These are phyloP conservation scores for Xerocomellus intermedius DNA, from an alignment of 768 basidiomycete genomes.

Conservation along the genomic window DNA sequence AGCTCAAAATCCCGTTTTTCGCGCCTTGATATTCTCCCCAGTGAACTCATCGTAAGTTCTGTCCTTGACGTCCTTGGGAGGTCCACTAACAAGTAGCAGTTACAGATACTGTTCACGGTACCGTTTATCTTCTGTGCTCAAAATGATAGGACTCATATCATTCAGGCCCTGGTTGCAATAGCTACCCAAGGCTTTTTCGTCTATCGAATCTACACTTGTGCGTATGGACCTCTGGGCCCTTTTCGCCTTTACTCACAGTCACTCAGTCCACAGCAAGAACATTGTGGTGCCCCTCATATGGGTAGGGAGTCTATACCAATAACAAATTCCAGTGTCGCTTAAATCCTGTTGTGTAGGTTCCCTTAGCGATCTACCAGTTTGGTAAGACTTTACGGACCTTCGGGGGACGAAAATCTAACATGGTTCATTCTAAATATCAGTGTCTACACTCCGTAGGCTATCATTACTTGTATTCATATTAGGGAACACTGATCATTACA, in stretches of 20 bases:
- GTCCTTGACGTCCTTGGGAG: not conserved
- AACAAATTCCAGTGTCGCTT: not conserved
- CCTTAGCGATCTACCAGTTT: not conserved
- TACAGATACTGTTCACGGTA: constrained; percentile 10
- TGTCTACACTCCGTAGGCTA: not conserved
- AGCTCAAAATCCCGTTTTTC: not conserved
- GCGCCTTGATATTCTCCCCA: not conserved
- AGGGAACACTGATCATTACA: not conserved
- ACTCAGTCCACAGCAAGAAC: constrained; percentile 7
- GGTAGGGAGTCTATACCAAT: not conserved
- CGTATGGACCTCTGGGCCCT: not conserved
- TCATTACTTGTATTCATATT: not conserved
- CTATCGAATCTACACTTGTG: constrained; percentile 13
- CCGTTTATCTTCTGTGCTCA: not conserved
- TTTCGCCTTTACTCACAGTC: not conserved
- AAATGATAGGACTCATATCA: not conserved
- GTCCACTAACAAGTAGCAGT: not conserved
- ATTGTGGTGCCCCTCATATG: constrained; percentile 5
- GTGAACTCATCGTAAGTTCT: constrained; percentile 8
- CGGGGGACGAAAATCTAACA: not conserved
- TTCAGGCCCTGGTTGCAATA: constrained; percentile 1
- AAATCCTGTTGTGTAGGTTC: not conserved
- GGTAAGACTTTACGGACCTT: not conserved
- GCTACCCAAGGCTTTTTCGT: constrained; percentile 11
- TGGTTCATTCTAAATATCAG: not conserved